Evolutionary conservation across 306 rosid species (phyloP).

Genomic region (Echinosophora koreensis): DNA sequence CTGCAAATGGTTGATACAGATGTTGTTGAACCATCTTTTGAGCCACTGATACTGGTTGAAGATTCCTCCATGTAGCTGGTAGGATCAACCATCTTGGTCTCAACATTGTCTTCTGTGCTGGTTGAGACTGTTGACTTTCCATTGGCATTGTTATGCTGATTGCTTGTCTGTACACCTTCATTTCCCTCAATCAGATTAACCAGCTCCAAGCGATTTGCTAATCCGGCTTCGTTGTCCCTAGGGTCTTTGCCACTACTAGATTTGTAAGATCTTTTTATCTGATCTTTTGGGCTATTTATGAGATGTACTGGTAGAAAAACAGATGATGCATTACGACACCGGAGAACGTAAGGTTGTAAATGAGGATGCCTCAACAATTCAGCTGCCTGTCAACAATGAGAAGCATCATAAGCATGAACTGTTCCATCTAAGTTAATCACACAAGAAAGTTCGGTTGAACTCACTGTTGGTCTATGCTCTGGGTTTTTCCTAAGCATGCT

Average conservation of each 20-base stretch:
- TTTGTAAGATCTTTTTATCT: slow-evolving; percentile 57
- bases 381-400: slow-evolving; percentile 68
- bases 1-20: slow-evolving; percentile 67
- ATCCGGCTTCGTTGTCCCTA: slow-evolving; percentile 57
- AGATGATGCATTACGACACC: slow-evolving; percentile 74
- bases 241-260: slow-evolving; percentile 55
- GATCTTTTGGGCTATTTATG: slow-evolving; percentile 60
- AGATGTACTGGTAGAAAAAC: slow-evolving; percentile 73
- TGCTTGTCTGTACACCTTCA: slow-evolving; percentile 47
- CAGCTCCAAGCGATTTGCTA: slow-evolving; percentile 51
- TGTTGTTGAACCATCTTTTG: slow-evolving; percentile 69
- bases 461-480: slow-evolving; percentile 90
- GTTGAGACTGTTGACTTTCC: slow-evolving; percentile 48
- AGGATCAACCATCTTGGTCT: slow-evolving; percentile 75
- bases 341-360: slow-evolving; percentile 77
- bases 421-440: slow-evolving; percentile 11
- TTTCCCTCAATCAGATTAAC: slow-evolving; percentile 57
- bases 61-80: slow-evolving; percentile 60
- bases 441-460: slow-evolving; percentile 50
- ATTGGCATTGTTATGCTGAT: slow-evolving; percentile 47
- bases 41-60: slow-evolving; percentile 63
- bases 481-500: slow-evolving; percentile 96
- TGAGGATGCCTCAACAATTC: slow-evolving; percentile 85
- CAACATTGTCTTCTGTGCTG: slow-evolving; percentile 71
- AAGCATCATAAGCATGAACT: slow-evolving; percentile 43